Evolutionary conservation across 2,329 filamentous ascomycete genomes (phyloP), one percentile per base, ranked within the genome.

Genomic region (Fusarium lateritium): DNA sequence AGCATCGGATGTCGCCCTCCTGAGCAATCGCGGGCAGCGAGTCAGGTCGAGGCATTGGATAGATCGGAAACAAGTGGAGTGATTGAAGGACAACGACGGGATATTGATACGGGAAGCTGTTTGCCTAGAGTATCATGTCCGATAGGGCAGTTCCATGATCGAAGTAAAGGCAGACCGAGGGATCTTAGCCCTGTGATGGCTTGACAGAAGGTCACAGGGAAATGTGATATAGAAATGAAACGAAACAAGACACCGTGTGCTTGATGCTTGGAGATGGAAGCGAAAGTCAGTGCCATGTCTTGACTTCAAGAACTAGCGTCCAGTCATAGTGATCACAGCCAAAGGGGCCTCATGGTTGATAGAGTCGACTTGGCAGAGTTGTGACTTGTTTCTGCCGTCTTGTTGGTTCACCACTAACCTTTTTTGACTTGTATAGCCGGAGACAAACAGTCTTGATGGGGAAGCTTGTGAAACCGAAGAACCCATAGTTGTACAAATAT

Each of bases 241-340:
- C 46, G 24, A 45, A n/a, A 61, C 52, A 55, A 64, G 44, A 65
- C 54, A 69, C 26, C 45, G 47, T 53, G 53, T 55, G 58, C 21
- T 42, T 38, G 43, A 53, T 66, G 47, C 43, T 54, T 49, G 64
- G 44, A 45, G 53, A 46, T 24, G 22, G 54, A 70, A 70, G 67
- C 67, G 67, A 70, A 58, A 70, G 62, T 64, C 67, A 64, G 3
- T 13, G 50, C 38, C 44, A 56, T 70, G 67, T 70, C 58, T 70
- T 54, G 62, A 68, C 10, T 36, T 58, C 51, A 65, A 51, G 51
- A 62, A 39, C 36, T 46, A 34, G 51, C 4, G n/a, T 9, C 17
- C 39, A 36, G 22, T 26, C 26, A 31, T 34, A 31, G 8, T 31
- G 7, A 33, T 43, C 34, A 33, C 13, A 38, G 51, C 28, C 22